A percentile compares a stretch with the other conserved stretches of the same genome.
These are phyloP conservation scores for Myxozyma lipomycoides DNA, from an alignment of 805 yeast genomes.

Conservation along the genomic window DNA sequence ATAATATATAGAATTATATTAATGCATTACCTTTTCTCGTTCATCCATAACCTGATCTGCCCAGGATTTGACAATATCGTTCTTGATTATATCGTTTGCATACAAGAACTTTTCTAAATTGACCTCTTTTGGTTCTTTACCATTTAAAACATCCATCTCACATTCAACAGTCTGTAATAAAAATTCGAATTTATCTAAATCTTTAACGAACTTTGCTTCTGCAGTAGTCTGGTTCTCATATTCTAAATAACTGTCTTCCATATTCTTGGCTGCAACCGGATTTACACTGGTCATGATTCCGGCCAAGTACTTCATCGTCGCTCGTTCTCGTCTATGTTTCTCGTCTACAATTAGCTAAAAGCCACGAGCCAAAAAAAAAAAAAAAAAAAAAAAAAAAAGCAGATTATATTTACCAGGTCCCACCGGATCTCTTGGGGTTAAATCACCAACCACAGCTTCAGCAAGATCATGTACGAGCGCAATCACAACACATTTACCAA, in stretches of 20 bases:
- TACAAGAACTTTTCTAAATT: slow-evolving; percentile 66
- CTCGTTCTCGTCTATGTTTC: slow-evolving; percentile 76
- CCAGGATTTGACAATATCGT: slow-evolving; percentile 39
- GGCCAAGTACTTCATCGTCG: slow-evolving; percentile 63
- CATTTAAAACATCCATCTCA: slow-evolving; percentile 59
- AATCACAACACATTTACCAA: slow-evolving; percentile 71
- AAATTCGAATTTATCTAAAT: slow-evolving; percentile 88
- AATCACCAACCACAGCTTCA: slow-evolving; percentile 90
- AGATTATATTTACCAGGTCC: slow-evolving; percentile 43
- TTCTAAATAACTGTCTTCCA: slow-evolving; percentile 74
- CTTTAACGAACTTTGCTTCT: slow-evolving; percentile 90
- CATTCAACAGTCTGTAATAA: slow-evolving; percentile 56
- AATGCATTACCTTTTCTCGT: slow-evolving; percentile 39
- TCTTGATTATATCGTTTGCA: slow-evolving; percentile 58
- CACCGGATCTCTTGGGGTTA: slow-evolving; percentile 75
- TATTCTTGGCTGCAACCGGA: slow-evolving; percentile 55
- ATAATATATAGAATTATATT: slow-evolving; percentile 45
- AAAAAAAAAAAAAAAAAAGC: not conserved
- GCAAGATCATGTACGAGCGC: slow-evolving; percentile 93
- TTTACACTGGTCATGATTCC: slow-evolving; percentile 63
- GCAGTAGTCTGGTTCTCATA: slow-evolving; percentile 77
- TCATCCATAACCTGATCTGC: slow-evolving; percentile 55
- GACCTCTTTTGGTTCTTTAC: slow-evolving; percentile 34
- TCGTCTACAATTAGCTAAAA: slow-evolving; percentile 43
- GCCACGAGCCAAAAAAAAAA: not conserved